Percentiles rank a stretch among this genome's conserved stretches.
Conservation (phyloP, 108 stramenopile genomes). For the Skeletonema grethae region DNA sequence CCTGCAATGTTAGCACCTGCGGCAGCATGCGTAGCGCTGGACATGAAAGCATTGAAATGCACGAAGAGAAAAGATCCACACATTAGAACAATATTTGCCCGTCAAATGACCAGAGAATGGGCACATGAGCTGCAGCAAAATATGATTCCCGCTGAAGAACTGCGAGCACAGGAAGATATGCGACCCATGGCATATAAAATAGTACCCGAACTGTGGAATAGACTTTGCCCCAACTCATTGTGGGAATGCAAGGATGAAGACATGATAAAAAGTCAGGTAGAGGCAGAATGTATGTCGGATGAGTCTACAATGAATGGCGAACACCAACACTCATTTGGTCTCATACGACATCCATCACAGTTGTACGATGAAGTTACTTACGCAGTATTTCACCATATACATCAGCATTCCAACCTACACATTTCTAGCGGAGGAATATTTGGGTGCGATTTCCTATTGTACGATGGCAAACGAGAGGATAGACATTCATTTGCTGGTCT, state of each 20-base stretch:
- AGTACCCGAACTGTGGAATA: constrained; percentile 72
- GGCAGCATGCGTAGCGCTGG: constrained; percentile 46
- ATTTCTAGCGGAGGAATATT: constrained; percentile 86
- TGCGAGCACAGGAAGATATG: constrained; percentile 64
- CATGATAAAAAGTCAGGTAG: not conserved
- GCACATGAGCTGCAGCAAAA: constrained; percentile 46
- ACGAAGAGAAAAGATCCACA: not conserved
- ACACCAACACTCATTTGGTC: constrained; percentile 12
- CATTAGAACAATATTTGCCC: constrained; percentile 42
- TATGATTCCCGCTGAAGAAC: constrained; percentile 59
- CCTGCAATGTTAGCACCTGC: constrained; percentile 69
- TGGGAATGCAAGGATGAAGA: not conserved
- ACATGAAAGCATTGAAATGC: constrained; percentile 9
- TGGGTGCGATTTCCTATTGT: constrained; percentile 83
- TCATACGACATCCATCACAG: constrained; percentile 19
- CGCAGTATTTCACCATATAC: constrained; percentile 57
- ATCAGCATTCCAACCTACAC: constrained; percentile 55
- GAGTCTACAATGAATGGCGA: not conserved
- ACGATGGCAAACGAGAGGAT: constrained; percentile 76
- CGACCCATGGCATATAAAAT: constrained; percentile 77
- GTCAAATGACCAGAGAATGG: constrained; percentile 59
- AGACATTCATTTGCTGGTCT: constrained; percentile 92
- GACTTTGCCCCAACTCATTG: constrained; percentile 55
- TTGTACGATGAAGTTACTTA: constrained; percentile 38
- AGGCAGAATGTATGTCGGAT: not conserved